phyloP scores from a whole-genome alignment of 2,329 filamentous ascomycete genomes.

The Torrubiella hemipterigena region DNA sequence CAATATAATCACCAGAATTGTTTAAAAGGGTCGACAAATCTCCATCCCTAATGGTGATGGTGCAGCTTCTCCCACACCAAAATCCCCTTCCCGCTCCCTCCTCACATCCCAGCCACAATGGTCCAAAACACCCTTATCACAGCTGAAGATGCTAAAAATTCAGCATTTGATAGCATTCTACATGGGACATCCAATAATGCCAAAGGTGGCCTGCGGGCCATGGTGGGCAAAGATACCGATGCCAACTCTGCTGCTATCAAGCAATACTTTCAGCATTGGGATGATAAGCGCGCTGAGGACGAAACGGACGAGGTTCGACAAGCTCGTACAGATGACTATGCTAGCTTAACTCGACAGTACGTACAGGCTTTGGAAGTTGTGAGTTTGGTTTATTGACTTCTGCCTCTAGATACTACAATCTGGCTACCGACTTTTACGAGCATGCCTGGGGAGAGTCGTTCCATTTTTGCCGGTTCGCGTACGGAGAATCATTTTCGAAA shows the following conservation, averaged over 20 bases:
- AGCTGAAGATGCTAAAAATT: slow-evolving; percentile 70
- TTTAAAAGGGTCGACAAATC: background rate
- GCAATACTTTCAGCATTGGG: slow-evolving; percentile 88
- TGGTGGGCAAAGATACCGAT: slow-evolving; percentile 62
- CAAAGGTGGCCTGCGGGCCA: slow-evolving; percentile 60
- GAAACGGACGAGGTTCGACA: slow-evolving; percentile 61
- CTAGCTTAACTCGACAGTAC: slow-evolving; percentile 76
- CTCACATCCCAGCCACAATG: slow-evolving; percentile 8
- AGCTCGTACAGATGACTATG: slow-evolving; percentile 71
- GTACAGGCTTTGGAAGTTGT: slow-evolving; percentile 17
- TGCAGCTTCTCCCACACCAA: background rate
- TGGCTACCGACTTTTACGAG: slow-evolving; percentile 85
- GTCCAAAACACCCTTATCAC: slow-evolving; percentile 45
- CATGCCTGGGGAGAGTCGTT: slow-evolving; percentile 89
- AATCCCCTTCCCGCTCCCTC: background rate
- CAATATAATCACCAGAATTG: too few relatives aligned
- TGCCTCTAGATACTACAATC: slow-evolving; percentile 66
- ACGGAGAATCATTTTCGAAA: slow-evolving; percentile 72
- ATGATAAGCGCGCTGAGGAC: slow-evolving; percentile 59
- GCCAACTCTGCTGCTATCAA: slow-evolving; percentile 68
- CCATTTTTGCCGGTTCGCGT: slow-evolving; percentile 88
- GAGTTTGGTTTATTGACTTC: slow-evolving; percentile 6
- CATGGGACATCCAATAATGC: slow-evolving; percentile 56
- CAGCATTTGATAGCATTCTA: slow-evolving; percentile 72
- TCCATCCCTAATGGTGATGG: too few relatives aligned